Evolutionary conservation across 768 basidiomycete genomes (phyloP).

Genomic region (Gymnopilus dilepis): DNA sequence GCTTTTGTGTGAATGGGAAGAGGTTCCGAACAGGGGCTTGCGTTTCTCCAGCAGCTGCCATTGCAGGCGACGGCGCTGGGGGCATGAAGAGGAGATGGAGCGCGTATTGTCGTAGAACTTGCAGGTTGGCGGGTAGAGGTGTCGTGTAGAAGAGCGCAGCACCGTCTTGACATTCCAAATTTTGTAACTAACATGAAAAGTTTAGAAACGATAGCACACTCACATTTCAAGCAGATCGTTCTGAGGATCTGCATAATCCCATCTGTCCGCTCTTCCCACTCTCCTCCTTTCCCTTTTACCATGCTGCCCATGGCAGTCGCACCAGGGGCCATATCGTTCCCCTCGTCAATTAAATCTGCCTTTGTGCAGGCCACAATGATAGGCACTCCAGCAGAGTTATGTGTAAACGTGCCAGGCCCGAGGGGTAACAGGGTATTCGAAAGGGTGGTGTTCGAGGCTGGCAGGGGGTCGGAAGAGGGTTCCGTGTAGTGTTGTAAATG

Average conservation of each 20-base stretch:
- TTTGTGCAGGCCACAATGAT: conserved; percentile 92
- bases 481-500: conserved; percentile 91
- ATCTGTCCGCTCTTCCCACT: conserved; percentile 96
- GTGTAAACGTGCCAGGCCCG: conserved; percentile 82
- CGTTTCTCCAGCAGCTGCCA: conserved; percentile 63
- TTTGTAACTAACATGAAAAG: background rate
- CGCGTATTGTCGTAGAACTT: conserved; percentile 80
- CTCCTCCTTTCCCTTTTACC: conserved; percentile 90
- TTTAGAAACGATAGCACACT: conserved; percentile 35
- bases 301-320: conserved; percentile 86
- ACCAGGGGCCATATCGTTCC: conserved; percentile 72
- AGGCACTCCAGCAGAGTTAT: conserved; percentile 85
- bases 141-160: conserved; percentile 93
- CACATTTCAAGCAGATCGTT: conserved; percentile 91
- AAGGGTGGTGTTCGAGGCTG: conserved; percentile 62
- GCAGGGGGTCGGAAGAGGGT: conserved; percentile 70
- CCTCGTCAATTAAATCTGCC: conserved; percentile 91
- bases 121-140: conserved; percentile 73
- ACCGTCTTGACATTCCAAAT: conserved; percentile 63
- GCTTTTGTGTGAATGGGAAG: conserved; percentile 86
- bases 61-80: conserved; percentile 74
- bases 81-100: conserved; percentile 82
- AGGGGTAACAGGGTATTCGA: conserved; percentile 80
- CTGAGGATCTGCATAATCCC: conserved; percentile 95
- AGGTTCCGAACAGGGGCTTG: conserved; percentile 73